Base-by-base conservation (phyloP, 768 basidiomycete species). In the Boletales sp. region DNA sequence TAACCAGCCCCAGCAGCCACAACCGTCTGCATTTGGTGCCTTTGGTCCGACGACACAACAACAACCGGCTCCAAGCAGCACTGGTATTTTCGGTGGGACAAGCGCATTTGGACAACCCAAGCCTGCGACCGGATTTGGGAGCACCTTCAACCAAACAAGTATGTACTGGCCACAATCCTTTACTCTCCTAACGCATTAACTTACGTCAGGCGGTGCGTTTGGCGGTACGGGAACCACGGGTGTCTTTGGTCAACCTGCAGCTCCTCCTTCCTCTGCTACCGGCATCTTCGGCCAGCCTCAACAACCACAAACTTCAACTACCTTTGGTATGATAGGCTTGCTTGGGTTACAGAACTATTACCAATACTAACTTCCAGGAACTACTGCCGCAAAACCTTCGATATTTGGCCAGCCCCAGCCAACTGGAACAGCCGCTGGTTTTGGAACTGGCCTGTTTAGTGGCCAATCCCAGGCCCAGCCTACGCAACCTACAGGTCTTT, bases 371-470 rank as follows among this genome's bases (percentile, higher is more conserved):
- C 19, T 32, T 30, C 19, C 34, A 73, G 73, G 72, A 8, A 60
- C 63, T 36, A 64, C 65, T 49, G 59, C 72, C 18, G 51, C 69
- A 17, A 80, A 81, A 50, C 71, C 80, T 6, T 68, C 70, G 14
- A 60, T 80, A 21, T 83, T 83, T 48, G 79, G 81, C 44, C 75
- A 72, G 40, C 56, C 76, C 11, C 77, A 81, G 51, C 71, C 77
- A 32, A 52, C 66, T 4, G 58, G 58, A 10, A 53, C 72, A 21
- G 56, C 68, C 30, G 65, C 69, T 17, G 66, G 66, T 19, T 76
- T 75, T 48, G 72, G 74, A 2, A 35, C 51, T n/a, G 49, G 64
- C 34, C 14, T 67, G 35, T 68, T 55, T 44, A 57, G 57, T 44
- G 60, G 56, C 45, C 69, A 67, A 42, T 65, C 56, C 41, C 61